These are phyloP conservation scores for Globisporangium okanoganense DNA, from an alignment of 352 stramenopile species.

Conservation along the genomic window DNA sequence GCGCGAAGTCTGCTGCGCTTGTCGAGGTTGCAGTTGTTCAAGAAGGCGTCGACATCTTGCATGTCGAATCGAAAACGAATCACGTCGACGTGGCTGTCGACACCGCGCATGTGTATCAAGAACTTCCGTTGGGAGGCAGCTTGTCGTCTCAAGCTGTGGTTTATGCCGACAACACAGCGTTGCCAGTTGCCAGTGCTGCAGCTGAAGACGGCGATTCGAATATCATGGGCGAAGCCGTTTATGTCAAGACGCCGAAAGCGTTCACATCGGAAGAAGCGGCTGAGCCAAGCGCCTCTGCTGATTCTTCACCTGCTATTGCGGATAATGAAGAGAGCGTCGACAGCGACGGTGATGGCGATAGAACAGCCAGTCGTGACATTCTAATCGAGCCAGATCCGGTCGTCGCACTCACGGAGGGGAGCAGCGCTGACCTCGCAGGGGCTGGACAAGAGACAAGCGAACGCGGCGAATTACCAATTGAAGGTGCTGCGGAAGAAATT, in stretches of 20 bases:
- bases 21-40: constrained; percentile 7
- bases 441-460: background rate
- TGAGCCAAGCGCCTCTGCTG: no score
- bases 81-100: background rate
- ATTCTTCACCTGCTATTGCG: no score
- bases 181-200: background rate
- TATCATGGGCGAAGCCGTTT: background rate
- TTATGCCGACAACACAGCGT: no score
- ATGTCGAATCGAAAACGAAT: background rate
- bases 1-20: background rate
- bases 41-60: background rate
- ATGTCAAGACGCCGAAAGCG: no score
- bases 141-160: background rate
- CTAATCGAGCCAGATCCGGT: background rate
- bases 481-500: background rate
- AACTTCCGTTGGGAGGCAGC: no score
- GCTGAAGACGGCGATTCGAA: background rate
- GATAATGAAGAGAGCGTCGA: no score
- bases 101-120: no score
- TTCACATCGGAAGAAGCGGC: no score
- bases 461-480: no score
- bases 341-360: no score
- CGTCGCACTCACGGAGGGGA: background rate
- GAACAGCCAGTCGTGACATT: no score
- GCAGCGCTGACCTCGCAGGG: background rate